Evolutionary conservation across 441 rosid species (phyloP), one percentile per base, ranked within the genome.

Genomic region (Manihot esculenta): DNA sequence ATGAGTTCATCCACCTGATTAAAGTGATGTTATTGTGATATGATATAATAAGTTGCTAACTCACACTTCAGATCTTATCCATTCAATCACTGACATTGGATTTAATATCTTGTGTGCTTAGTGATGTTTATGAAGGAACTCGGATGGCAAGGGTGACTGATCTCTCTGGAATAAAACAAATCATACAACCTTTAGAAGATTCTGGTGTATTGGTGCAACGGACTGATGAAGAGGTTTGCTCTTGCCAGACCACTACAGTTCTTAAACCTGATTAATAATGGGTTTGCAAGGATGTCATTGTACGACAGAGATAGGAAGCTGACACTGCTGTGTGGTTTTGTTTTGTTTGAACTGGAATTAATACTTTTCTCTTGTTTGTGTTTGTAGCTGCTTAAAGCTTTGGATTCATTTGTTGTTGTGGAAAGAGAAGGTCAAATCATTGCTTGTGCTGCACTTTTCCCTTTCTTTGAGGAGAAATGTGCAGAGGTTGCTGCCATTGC

Each of bases 401-500:
- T 94, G 82, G 82, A 88, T 50, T 88, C 89, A n/a, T 92, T 85
- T 69, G 48, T 78, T 68, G 97, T 92, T 54, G 85, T 92, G 80
- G 99, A 94, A 83, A 84, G 99, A 61, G 99, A 94, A 84, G 96
- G 99, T 56, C 97, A 94, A 74, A 78, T 94, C 45, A 90, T 94
- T 17, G 97, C 97, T 45, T 90, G 97, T 76, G 97, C 97, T 59
- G 99, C 99, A 64, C 84, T 94, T 78, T 88, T 92, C 62, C 97
- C 96, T 30, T 90, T 85, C 82, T 86, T 79, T 73, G 82, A 88
- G 75, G 97, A 88, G 3, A 88, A 88, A 69, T 88, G 91, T 65
- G 97, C 97, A 70, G 97, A 92, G 81, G 88, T 92, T 77, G 97
- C 99, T 51, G 89, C 95, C 72, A 90, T 92, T 62, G 99, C 94